Conservation (phyloP, 345 rosid genomes). For the Hibiscus mutabilis region DNA sequence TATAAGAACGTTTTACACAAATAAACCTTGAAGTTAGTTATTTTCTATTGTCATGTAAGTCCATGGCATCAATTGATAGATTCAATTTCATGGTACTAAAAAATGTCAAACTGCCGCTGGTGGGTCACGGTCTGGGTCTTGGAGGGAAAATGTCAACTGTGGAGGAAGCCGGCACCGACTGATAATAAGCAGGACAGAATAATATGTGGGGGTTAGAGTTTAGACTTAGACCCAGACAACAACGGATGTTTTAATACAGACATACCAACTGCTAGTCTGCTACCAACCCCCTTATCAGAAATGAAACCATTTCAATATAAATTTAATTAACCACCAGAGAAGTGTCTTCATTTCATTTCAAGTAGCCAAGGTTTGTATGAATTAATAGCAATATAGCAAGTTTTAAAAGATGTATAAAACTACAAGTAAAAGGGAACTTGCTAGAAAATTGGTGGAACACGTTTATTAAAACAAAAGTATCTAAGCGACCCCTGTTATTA, state of each 20-base stretch:
- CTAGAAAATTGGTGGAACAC: neutral
- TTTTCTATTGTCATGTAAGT: no score
- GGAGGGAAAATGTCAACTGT: neutral
- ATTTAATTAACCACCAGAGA: no score
- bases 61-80: neutral
- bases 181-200: neutral
- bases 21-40: no score
- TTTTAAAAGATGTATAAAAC: neutral
- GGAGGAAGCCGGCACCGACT: conserved; percentile 7
- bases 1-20: no score
- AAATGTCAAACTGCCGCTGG: neutral
- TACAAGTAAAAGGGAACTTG: neutral
- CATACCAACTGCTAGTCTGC: neutral
- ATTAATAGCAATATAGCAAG: neutral
- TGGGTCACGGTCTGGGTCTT: neutral
- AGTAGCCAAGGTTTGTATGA: neutral
- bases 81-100: neutral
- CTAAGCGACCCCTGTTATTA: neutral
- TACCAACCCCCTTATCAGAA: neutral
- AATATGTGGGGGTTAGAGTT: neutral
- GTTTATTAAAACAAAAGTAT: neutral
- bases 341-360: neutral
- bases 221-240: neutral
- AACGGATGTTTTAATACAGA: neutral
- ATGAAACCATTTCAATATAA: no score